Percentiles rank a stretch among this genome's conserved stretches.
phyloP scores from a whole-genome alignment of 495 filamentous ascomycete species.

The Penicillium coprophilum region DNA sequence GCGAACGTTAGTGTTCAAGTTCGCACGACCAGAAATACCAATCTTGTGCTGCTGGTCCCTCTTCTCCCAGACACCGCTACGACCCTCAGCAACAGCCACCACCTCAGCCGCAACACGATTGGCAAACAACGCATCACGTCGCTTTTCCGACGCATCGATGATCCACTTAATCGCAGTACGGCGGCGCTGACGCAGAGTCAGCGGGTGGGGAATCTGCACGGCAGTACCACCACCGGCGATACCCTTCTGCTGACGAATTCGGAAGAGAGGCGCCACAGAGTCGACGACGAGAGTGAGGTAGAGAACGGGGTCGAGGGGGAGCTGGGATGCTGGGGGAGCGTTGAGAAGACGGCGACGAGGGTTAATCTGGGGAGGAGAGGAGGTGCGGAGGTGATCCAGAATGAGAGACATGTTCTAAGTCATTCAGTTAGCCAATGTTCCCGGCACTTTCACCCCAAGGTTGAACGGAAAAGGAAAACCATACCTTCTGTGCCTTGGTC shows the following conservation, averaged over 20 bases:
- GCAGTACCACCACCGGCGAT: slow-evolving; percentile 82
- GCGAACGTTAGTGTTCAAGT: slow-evolving; percentile 48
- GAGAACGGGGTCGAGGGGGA: slow-evolving; percentile 73
- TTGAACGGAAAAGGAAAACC: slow-evolving; percentile 11
- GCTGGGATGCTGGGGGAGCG: slow-evolving; percentile 66
- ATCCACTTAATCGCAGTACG: slow-evolving; percentile 84
- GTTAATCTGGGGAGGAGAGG: slow-evolving; percentile 70
- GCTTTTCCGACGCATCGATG: slow-evolving; percentile 72
- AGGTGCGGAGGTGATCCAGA: slow-evolving; percentile 82
- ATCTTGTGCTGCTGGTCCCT: slow-evolving; percentile 70
- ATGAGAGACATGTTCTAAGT: slow-evolving; percentile 79
- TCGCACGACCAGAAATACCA: slow-evolving; percentile 69
- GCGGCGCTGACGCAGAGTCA: slow-evolving; percentile 71
- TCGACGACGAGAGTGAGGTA: slow-evolving; percentile 90
- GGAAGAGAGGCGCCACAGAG: slow-evolving; percentile 87
- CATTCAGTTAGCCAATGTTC: slow-evolving; percentile 1
- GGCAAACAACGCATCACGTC: slow-evolving; percentile 65
- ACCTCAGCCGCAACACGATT: slow-evolving; percentile 84
- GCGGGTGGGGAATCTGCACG: slow-evolving; percentile 77
- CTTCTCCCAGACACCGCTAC: slow-evolving; percentile 78
- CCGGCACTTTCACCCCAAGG: background rate
- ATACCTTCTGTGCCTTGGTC: slow-evolving; percentile 76
- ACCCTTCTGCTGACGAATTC: slow-evolving; percentile 70
- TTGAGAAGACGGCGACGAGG: slow-evolving; percentile 69
- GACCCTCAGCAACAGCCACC: slow-evolving; percentile 82